phyloP scores from a whole-genome alignment of 495 filamentous ascomycete genomes.

The Xylaria intraflava region DNA sequence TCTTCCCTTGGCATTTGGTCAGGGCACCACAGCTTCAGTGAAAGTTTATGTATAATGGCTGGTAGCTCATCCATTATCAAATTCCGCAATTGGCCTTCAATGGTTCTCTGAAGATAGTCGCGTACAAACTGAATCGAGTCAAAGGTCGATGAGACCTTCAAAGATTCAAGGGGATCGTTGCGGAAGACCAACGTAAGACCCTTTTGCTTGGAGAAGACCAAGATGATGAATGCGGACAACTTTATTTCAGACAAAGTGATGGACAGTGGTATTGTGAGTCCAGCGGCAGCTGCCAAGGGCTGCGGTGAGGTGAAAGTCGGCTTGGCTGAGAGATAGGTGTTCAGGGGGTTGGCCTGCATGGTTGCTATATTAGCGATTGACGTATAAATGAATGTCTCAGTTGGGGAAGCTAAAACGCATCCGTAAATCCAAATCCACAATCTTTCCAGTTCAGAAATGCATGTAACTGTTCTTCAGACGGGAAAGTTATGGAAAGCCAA shows the following conservation, averaged over 20 bases:
- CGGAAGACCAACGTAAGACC: constrained; percentile 93
- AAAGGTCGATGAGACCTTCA: constrained; percentile 97
- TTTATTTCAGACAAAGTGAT: constrained; percentile 96
- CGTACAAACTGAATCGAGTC: constrained; percentile 98
- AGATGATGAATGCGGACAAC: constrained; percentile 93
- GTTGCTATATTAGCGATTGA: constrained; percentile 41
- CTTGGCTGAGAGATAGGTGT: constrained; percentile 87
- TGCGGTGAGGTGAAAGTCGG: constrained; percentile 87
- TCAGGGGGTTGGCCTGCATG: constrained; percentile 79
- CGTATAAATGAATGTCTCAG: constrained; percentile 23
- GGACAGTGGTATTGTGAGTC: constrained; percentile 90
- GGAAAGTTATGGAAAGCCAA: constrained; percentile 15
- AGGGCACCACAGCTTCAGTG: constrained; percentile 80
- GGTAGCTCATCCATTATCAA: constrained; percentile 97
- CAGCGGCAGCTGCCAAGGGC: constrained; percentile 86
- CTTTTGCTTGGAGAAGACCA: constrained; percentile 96
- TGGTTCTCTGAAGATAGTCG: constrained; percentile 93
- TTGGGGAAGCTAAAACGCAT: constrained; percentile 17
- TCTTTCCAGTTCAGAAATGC: background rate
- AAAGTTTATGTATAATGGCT: constrained; percentile 90
- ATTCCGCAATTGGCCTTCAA: constrained; percentile 86
- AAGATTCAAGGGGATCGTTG: constrained; percentile 94
- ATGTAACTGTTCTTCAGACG: constrained; percentile 7
- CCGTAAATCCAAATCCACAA: constrained; percentile 19
- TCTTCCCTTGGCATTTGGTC: constrained; percentile 65